Conservation (phyloP, 495 filamentous ascomycete species). For the Opeltia flavorubescens region DNA sequence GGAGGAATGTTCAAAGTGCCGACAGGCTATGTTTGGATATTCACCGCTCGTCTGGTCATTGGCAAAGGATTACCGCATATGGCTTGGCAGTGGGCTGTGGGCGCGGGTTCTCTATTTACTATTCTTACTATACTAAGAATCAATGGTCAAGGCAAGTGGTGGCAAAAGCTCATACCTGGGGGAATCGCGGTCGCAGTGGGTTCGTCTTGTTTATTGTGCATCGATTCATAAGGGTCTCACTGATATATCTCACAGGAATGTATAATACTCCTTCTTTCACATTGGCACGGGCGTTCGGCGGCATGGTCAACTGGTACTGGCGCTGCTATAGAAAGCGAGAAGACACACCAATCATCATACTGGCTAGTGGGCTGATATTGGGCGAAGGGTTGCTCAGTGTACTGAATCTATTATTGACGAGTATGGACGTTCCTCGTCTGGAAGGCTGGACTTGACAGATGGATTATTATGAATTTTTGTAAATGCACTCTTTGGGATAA, state of each 20-base stretch:
- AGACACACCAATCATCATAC: constrained; percentile 48
- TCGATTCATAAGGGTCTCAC: background rate
- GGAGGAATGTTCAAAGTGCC: constrained; percentile 85
- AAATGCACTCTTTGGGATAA: no score
- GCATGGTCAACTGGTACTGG: constrained; percentile 78
- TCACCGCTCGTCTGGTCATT: constrained; percentile 87
- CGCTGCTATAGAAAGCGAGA: constrained; percentile 30
- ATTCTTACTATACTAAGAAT: constrained; percentile 55
- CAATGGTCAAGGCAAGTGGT: constrained; percentile 25
- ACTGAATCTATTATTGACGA: constrained; percentile 73
- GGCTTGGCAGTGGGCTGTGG: constrained; percentile 62
- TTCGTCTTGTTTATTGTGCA: constrained; percentile 19
- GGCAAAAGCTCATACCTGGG: constrained; percentile 52
- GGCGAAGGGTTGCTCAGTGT: constrained; percentile 93
- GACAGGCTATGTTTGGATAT: constrained; percentile 92
- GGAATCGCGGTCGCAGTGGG: constrained; percentile 91
- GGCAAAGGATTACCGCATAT: constrained; percentile 75
- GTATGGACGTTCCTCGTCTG: constrained; percentile 63
- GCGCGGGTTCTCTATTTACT: constrained; percentile 56
- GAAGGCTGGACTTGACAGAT: background rate
- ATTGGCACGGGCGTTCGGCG: constrained; percentile 74
- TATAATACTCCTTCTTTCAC: constrained; percentile 97
- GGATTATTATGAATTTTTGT: no score
- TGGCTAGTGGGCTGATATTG: constrained; percentile 70
- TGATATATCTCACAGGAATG: constrained; percentile 48